Conservation (phyloP, 2,329 filamentous ascomycete genomes). For the Ophiostoma quercus region DNA sequence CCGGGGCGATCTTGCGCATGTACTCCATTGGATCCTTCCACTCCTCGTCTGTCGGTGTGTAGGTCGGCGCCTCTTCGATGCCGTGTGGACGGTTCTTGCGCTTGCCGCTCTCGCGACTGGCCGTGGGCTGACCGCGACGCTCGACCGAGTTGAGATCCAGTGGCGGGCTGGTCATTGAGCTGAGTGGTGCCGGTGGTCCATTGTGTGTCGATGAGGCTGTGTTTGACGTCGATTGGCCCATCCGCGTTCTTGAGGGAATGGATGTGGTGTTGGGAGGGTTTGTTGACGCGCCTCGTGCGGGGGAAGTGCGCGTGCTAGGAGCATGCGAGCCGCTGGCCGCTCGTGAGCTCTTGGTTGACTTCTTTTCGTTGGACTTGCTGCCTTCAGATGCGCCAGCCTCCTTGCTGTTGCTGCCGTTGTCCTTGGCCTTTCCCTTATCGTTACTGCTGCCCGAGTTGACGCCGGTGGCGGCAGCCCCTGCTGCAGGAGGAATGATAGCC, state of each 20-base stretch:
- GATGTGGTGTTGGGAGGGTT: constrained; percentile 34
- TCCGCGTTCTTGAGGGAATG: constrained; percentile 48
- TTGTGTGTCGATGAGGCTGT: constrained; percentile 27
- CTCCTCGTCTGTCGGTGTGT: constrained; percentile 83
- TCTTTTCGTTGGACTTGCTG: constrained; percentile 18
- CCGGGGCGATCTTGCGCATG: constrained; percentile 82
- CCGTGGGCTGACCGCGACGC: constrained; percentile 75
- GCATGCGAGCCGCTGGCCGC: constrained; percentile 37
- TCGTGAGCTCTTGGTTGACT: constrained; percentile 33
- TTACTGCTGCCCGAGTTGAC: constrained; percentile 12
- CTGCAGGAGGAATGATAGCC: constrained; percentile 23
- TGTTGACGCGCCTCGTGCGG: constrained; percentile 39
- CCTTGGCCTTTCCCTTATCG: constrained; percentile 11
- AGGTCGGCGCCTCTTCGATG: constrained; percentile 84
- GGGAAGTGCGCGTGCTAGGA: constrained; percentile 43
- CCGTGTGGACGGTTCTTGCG: constrained; percentile 75
- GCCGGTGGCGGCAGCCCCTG: constrained; percentile 13
- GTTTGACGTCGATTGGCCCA: constrained; percentile 18
- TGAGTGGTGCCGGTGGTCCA: constrained; percentile 50
- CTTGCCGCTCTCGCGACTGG: constrained; percentile 69
- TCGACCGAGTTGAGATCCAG: constrained; percentile 88
- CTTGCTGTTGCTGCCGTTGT: constrained; percentile 18
- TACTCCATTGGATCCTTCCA: constrained; percentile 93
- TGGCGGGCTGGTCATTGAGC: constrained; percentile 54
- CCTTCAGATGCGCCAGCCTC: constrained; percentile 7